Base-by-base conservation (phyloP, 2,329 filamentous ascomycete species). In the Phyllosticta citrichinensis region DNA sequence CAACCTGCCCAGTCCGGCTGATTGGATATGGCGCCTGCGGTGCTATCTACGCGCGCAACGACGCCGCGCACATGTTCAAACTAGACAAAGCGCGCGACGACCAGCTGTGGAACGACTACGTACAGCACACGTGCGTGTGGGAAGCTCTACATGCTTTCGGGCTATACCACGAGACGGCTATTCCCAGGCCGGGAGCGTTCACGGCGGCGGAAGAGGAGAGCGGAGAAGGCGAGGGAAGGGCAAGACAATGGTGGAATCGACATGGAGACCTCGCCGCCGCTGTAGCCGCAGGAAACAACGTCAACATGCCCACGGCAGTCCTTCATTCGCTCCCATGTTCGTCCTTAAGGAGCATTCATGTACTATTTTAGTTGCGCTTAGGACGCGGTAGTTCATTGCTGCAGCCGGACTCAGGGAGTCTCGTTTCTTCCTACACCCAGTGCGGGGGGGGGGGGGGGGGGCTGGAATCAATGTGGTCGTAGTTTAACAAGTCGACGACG, bases 71-170 rank as follows among this genome's bases (percentile, higher is more conserved):
- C 17, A 52, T 56, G 2, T 56, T 62, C 54, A 63, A 64, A 40
- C 58, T 63, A 12, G 58, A 58, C 10, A 58, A 59, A 22, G 27
- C 51, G 2, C 33, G 55, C 24, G 61, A 57, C 17, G 53, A 56
- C 40, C 55, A 62, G n/a, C 55, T 64, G 2, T 64, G 62, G 63
- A 63, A 63, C 24, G 63, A 64, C 20, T 63, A 60, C 19, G 1
- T 47, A 1, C 55, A 19, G 12, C 58, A 64, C 53, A 52, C 30
- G 8, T 52, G 52, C 22, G 40, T 62, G 4, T 58, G 58, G 51
- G 52, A 59, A 25, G 57, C 57, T 1, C 30, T 25, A 4, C 10
- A 20, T 2, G n/a, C 27, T 3, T 25, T 47, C 5, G 51, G 54
- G 14, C 14, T 59, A 5, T 25, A 24, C 2, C 30, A 19, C 6